Evolutionary conservation across 2,329 filamentous ascomycete genomes (phyloP).

Genomic region (Trichophaea hybrida): DNA sequence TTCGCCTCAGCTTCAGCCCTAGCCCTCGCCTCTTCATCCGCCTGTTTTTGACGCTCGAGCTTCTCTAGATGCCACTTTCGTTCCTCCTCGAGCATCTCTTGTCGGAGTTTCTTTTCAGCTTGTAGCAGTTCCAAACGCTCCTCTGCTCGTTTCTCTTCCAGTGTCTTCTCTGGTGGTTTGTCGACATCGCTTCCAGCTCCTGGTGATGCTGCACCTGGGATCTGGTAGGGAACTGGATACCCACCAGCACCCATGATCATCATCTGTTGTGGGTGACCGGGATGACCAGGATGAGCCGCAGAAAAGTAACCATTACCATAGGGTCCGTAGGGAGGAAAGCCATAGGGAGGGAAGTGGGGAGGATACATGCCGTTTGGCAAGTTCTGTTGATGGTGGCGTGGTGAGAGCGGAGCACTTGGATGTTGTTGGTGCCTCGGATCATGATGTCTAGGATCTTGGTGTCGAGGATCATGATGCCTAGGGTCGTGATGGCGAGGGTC

Average conservation of each 20-base stretch:
- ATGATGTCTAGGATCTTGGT: slow-evolving; percentile 10
- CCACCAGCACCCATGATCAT: slow-evolving; percentile 20
- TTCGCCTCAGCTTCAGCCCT: slow-evolving; percentile 32
- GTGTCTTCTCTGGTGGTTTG: slow-evolving; percentile 19
- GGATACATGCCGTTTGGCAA: slow-evolving; percentile 15
- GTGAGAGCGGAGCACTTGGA: slow-evolving; percentile 11
- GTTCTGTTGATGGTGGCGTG: slow-evolving; percentile 11
- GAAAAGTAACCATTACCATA: slow-evolving; percentile 21
- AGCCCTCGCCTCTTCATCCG: slow-evolving; percentile 28
- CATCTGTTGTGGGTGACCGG: slow-evolving; percentile 20
- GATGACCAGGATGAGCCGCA: slow-evolving; percentile 20
- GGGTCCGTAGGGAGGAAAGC: slow-evolving; percentile 11
- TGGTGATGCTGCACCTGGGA: slow-evolving; percentile 13
- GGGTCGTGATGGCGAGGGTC: slow-evolving; percentile 20
- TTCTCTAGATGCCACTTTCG: slow-evolving; percentile 26
- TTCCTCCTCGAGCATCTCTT: slow-evolving; percentile 26
- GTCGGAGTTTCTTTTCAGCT: slow-evolving; percentile 21
- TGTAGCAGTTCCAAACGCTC: slow-evolving; percentile 10
- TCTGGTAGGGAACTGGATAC: slow-evolving; percentile 14
- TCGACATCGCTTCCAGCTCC: slow-evolving; percentile 9
- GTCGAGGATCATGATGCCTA: slow-evolving; percentile 17
- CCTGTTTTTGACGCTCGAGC: slow-evolving; percentile 33
- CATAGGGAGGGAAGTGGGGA: slow-evolving; percentile 21
- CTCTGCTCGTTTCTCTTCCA: slow-evolving; percentile 20
- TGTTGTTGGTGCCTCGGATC: slow-evolving; percentile 20